These are phyloP conservation scores for Pulveroboletus sp. DNA, from an alignment of 768 basidiomycete genomes.

Conservation along the genomic window DNA sequence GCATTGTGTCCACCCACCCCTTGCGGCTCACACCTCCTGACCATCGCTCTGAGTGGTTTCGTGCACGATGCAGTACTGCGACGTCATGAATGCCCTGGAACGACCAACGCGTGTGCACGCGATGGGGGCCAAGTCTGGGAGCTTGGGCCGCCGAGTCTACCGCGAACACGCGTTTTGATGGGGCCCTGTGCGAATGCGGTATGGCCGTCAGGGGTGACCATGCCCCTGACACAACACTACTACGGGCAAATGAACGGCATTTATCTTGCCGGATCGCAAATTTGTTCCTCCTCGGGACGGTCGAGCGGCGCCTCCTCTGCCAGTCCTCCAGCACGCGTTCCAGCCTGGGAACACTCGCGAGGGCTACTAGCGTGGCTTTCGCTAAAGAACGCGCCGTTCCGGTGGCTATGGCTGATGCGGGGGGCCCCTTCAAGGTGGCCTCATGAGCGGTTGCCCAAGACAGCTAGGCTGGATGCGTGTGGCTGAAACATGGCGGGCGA, in stretches of 20 bases:
- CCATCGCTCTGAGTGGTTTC: no score
- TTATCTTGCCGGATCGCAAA: constrained; percentile 16
- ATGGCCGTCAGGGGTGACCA: constrained; percentile 24
- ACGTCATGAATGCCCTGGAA: no score
- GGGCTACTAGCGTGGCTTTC: constrained; percentile 2
- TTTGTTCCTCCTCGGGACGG: constrained; percentile 5
- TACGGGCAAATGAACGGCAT: constrained; percentile 25
- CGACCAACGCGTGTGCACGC: no score
- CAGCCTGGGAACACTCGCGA: constrained; percentile 15
- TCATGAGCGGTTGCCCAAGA: neutral
- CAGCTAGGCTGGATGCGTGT: neutral
- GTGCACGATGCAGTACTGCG: no score
- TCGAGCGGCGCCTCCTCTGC: no score
- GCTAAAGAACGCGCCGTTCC: no score
- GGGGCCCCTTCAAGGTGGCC: neutral
- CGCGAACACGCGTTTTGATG: constrained; percentile 20
- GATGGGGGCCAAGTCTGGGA: neutral
- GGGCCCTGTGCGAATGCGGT: constrained; percentile 17
- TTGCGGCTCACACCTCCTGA: neutral
- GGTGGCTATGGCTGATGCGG: no score
- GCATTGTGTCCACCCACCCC: constrained; percentile 8
- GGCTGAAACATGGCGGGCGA: neutral
- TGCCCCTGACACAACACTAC: neutral
- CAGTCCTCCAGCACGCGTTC: no score
- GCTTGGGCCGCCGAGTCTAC: constrained; percentile 1